These are phyloP conservation scores for Singerocomus rubriflavus DNA, from an alignment of 1,284 basidiomycete genomes.

Conservation along the genomic window DNA sequence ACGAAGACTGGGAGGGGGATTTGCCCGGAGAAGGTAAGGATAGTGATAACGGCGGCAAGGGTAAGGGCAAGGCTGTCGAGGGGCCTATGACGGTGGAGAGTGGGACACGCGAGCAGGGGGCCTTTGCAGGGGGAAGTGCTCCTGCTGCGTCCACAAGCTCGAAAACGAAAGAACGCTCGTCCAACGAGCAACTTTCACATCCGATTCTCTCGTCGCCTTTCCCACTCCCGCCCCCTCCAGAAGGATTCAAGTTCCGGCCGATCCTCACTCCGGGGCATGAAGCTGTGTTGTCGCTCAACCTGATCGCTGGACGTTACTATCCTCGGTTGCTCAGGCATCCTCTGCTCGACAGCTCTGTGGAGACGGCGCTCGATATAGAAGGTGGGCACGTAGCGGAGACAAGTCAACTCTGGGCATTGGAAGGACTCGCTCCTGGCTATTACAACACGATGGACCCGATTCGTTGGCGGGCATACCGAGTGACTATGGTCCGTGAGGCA, in stretches of 20 bases:
- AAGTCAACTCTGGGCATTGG: constrained; percentile 60
- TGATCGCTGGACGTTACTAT: constrained; percentile 75
- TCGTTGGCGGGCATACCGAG: constrained; percentile 47
- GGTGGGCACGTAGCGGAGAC: constrained; percentile 38
- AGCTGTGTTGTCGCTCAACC: constrained; percentile 58
- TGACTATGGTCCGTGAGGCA: constrained; percentile 56
- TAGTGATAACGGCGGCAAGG: constrained; percentile 20
- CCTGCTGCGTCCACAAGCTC: constrained; percentile 8
- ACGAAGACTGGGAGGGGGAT: constrained; percentile 62
- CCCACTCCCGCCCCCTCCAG: constrained; percentile 57
- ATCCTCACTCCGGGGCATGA: constrained; percentile 64
- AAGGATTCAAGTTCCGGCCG: constrained; percentile 64
- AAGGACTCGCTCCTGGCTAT: constrained; percentile 61
- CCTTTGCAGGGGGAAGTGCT: constrained; percentile 5
- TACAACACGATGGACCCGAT: constrained; percentile 63
- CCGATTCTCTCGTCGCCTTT: constrained; percentile 39
- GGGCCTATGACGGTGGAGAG: constrained; percentile 5
- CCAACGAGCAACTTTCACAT: constrained; percentile 39
- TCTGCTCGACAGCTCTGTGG: constrained; percentile 42
- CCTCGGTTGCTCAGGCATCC: constrained; percentile 63
- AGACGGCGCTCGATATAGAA: constrained; percentile 36
- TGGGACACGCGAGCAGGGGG: constrained; percentile 4
- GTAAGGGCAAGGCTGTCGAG: constrained; percentile 31
- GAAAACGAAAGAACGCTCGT: constrained; percentile 17
- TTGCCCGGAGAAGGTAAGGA: constrained; percentile 4